Percentiles rank a stretch among this genome's conserved stretches.
Conservation (phyloP, 164 flowering plant genomes). For the Berberis thunbergii region DNA sequence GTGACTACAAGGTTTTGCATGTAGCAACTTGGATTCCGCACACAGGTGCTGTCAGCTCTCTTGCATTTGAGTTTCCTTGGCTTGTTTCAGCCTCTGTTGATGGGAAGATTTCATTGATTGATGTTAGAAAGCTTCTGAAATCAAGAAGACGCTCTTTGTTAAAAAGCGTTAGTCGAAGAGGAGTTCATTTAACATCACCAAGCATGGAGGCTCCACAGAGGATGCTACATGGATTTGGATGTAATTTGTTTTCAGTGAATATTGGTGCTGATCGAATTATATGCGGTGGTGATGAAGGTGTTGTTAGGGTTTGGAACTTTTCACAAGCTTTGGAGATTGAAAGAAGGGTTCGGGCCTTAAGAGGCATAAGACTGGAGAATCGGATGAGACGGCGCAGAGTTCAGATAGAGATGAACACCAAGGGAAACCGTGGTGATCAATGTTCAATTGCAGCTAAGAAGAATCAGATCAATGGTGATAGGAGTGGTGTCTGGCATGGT, state of each 20-base stretch:
- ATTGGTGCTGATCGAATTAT: constrained; percentile 51
- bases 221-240: constrained; percentile 78
- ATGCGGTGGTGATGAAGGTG: constrained; percentile 53
- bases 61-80: constrained; percentile 96
- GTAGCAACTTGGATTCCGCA: constrained; percentile 83
- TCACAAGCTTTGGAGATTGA: constrained; percentile 73
- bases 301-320: constrained; percentile 87
- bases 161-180: not conserved
- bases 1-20: constrained; percentile 6
- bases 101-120: constrained; percentile 71
- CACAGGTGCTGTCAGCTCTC: constrained; percentile 59
- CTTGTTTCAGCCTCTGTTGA: constrained; percentile 86
- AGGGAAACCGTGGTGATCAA: constrained; percentile 37
- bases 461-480: constrained; percentile 43
- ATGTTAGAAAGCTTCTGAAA: constrained; percentile 64
- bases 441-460: constrained; percentile 76
- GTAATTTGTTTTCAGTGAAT: constrained; percentile 61
- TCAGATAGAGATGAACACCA: constrained; percentile 27
- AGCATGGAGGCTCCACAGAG: constrained; percentile 76
- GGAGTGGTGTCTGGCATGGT: constrained; percentile 33
- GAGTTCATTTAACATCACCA: not conserved
- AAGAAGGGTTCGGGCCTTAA: constrained; percentile 44
- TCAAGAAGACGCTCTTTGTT: constrained; percentile 16
- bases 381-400: constrained; percentile 36
- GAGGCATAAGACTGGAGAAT: constrained; percentile 61